Base-by-base conservation (phyloP, 306 rosid genomes). In the Crotalaria pallida region DNA sequence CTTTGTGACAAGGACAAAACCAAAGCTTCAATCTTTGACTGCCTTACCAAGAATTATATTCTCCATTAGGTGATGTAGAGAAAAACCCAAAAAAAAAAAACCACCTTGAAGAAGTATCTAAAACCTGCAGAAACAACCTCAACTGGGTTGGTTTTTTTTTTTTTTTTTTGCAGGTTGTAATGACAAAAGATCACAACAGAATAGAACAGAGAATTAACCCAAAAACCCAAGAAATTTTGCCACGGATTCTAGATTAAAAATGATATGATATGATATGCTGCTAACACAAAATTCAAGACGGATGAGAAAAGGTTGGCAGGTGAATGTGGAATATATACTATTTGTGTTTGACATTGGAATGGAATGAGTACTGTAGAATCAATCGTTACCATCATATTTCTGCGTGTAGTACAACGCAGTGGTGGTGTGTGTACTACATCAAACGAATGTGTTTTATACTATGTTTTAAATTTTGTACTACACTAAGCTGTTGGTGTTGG, bases 361-460 rank as follows among this genome's bases (percentile, higher is more conserved):
- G 6, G 43, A 52, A 26, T 23, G 7, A 41, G 16, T 29, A 19
- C 7, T 2, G n/a, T n/a, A n/a, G 17, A 24, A 12, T 3, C 29
- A 48, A 33, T 5, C 22, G 7, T 27, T 18, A 9, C 41, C 11
- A 12, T 26, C 22, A n/a, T n/a, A n/a, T n/a, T n/a, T 2, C 53
- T 70, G 81, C 74, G 77, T 79, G 88, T 81, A 86, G 86, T 78
- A 70, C 87, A 83, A 72, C 60, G 10, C 49, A 29, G 17, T 44
- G 23, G 36, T 47, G 23, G 36, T 47, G 53, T 15, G 58, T 51
- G 36, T 75, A 82, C 67, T 77, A 75, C 83, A 55, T 27, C 7
- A 11, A 38, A 38, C 6, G 0, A 24, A 13, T 55, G 60, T 18
- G 3, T 22, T 11, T 10, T 0, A 11, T 41, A 10, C 3, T 6